A percentile compares a stretch with the other conserved stretches of the same genome.
Evolutionary conservation across 2,329 filamentous ascomycete species (phyloP).

Genomic region (Furcasterigmium furcatum): DNA sequence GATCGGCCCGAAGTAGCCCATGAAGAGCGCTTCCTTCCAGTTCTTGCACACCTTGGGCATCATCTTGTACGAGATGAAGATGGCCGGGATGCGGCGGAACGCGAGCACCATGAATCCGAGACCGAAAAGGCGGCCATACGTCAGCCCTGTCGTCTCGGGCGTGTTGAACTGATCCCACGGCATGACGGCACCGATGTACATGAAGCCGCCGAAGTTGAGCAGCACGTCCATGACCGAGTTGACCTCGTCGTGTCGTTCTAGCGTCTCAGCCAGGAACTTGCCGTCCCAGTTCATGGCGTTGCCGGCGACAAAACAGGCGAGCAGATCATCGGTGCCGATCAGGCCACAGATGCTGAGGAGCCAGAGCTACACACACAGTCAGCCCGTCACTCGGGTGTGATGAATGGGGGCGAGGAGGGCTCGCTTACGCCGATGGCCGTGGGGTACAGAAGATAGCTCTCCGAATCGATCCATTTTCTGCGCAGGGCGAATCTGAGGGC

Average conservation of each 20-base stretch:
- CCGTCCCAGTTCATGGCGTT: conserved; percentile 60
- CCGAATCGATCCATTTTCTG: conserved; percentile 50
- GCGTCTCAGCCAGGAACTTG: conserved; percentile 49
- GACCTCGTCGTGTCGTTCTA: conserved; percentile 55
- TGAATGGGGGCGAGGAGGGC: too few relatives aligned
- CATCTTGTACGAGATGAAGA: conserved; percentile 50
- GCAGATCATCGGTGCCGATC: conserved; percentile 55
- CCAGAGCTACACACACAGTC: conserved; percentile 36
- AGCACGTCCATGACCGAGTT: conserved; percentile 55
- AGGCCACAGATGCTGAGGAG: conserved; percentile 53
- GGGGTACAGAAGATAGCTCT: conserved; percentile 50
- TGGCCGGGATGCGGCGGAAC: conserved; percentile 53
- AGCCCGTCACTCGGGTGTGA: too few relatives aligned
- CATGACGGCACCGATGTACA: conserved; percentile 53
- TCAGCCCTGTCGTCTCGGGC: conserved; percentile 49
- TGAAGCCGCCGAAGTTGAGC: conserved; percentile 57
- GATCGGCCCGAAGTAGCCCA: conserved; percentile 72
- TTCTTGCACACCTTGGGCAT: conserved; percentile 47
- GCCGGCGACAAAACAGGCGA: conserved; percentile 59
- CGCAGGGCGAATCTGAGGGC: conserved; percentile 38
- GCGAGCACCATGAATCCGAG: conserved; percentile 49
- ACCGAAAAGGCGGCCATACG: conserved; percentile 42
- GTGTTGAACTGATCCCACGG: conserved; percentile 51
- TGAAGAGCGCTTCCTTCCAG: conserved; percentile 56
- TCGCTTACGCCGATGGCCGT: conserved; percentile 38